phyloP scores from a whole-genome alignment of 2,329 filamentous ascomycete genomes.

The Pezicula radicicola region DNA sequence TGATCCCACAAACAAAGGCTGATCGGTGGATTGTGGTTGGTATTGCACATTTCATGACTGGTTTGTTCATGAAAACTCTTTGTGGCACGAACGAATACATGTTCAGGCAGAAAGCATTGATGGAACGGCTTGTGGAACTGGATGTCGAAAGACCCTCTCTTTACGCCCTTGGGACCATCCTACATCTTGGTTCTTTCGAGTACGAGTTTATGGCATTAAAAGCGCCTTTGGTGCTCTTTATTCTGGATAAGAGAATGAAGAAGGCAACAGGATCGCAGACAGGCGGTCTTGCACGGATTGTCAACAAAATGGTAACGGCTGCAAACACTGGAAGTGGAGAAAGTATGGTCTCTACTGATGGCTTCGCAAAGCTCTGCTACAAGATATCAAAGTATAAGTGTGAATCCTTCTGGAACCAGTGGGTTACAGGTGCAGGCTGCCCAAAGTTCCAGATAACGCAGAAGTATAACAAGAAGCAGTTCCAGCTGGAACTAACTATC shows the following conservation, averaged over 20 bases:
- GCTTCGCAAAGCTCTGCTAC: conserved; percentile 82
- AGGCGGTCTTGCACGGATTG: conserved; percentile 73
- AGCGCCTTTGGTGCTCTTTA: conserved; percentile 86
- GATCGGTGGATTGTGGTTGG: conserved; percentile 91
- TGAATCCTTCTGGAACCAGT: conserved; percentile 90
- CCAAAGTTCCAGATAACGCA: conserved; percentile 84
- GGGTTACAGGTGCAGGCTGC: conserved; percentile 85
- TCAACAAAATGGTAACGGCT: conserved; percentile 81
- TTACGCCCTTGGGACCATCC: conserved; percentile 71
- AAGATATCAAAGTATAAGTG: conserved; percentile 80
- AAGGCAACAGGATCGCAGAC: conserved; percentile 78
- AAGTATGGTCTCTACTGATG: conserved; percentile 65
- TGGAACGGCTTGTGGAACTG: conserved; percentile 76
- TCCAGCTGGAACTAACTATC: conserved; percentile 90
- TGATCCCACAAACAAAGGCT: conserved; percentile 75
- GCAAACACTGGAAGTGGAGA: conserved; percentile 75
- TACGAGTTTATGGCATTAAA: conserved; percentile 89
- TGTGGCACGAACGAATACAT: conserved; percentile 95
- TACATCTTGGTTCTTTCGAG: conserved; percentile 82
- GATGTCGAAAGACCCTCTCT: conserved; percentile 83
- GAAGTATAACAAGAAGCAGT: conserved; percentile 94
- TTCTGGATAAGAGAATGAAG: conserved; percentile 84
- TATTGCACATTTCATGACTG: conserved; percentile 91
- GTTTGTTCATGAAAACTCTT: conserved; percentile 84
- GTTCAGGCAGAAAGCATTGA: conserved; percentile 81